Base-by-base conservation (phyloP, 202 grass and related monocot genomes). In the Hordeum pubiflorum region DNA sequence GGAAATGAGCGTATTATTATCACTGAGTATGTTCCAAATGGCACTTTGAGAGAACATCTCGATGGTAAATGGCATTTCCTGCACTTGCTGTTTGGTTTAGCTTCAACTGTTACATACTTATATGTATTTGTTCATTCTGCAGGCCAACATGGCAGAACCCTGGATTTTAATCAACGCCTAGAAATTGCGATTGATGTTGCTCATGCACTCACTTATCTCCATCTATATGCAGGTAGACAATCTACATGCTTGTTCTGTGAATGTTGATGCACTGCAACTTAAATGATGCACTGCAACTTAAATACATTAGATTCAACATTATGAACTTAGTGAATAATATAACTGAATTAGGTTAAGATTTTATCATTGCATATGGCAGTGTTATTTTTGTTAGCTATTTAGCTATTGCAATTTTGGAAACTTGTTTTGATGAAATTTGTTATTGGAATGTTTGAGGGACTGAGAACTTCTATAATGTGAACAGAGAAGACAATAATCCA, bases 401-500 rank as follows among this genome's bases (percentile, higher is more conserved):
- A n/a, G 4, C 62, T 24, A 44, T 81, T 13, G 57, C 36, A 56
- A 33, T 39, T 58, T 50, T 11, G 20, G 20, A 12, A 23, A 50
- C 34, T 18, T 59, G 76, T 78, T 66, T 78, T 29, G 41, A 61
- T 59, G 7, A 52, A 60, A 6, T 59, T 34, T 68, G 18, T n/a
- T 52, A 62, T 65, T 34, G 36, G 48, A 73, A 33, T 58, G 7
- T 56, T 44, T 55, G 77, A 66, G 32, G 17, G 32, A 68, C 64
- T 78, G 27, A 82, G 32, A 79, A 69, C 21, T 62, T 82, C 2
- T 87, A 14, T 69, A 26, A 10, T 89, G 21, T 89, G 61, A 76
- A 85, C 89, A 97, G 94, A 97, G 73, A 97, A 90, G 86, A 97
- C 91, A 1, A 97, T 97, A 86, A 97, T 97, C 72, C 94, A 97